Evolutionary conservation across 179 eudicot species (phyloP).

Genomic region (Silene noctiflora): DNA sequence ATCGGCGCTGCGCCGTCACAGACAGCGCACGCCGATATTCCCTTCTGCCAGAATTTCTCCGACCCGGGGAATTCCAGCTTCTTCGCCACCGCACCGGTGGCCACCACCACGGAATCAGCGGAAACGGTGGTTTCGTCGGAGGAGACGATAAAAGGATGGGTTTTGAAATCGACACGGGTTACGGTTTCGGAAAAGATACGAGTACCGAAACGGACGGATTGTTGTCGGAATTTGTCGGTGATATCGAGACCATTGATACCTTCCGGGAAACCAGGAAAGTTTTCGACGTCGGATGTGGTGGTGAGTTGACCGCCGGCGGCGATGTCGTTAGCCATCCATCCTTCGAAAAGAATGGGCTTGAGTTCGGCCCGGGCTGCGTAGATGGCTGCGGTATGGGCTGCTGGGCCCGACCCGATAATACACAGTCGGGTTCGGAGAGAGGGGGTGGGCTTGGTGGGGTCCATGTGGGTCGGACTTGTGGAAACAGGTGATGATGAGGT

Average conservation of each 20-base stretch:
- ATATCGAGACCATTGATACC: slow-evolving; percentile 61
- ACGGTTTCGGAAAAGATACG: slow-evolving; percentile 70
- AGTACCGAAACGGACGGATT: slow-evolving; percentile 64
- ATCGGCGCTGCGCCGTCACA: slow-evolving; percentile 97
- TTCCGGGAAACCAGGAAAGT: slow-evolving; percentile 88
- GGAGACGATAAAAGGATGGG: slow-evolving; percentile 49
- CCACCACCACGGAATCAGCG: slow-evolving; percentile 65
- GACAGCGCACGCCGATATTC: slow-evolving; percentile 95
- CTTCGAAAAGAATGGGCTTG: slow-evolving; percentile 80
- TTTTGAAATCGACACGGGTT: slow-evolving; percentile 45
- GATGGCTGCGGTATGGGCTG: slow-evolving; percentile 94
- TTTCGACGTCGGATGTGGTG: slow-evolving; percentile 93
- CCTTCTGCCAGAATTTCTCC: slow-evolving; percentile 64
- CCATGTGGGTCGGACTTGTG: slow-evolving; percentile 9
- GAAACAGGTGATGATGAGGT: too few species aligned
- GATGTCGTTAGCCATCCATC: slow-evolving; percentile 94
- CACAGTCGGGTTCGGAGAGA: slow-evolving; percentile 54
- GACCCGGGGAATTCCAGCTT: slow-evolving; percentile 33
- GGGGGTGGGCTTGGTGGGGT: slow-evolving; percentile 8
- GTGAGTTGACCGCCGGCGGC: slow-evolving; percentile 99
- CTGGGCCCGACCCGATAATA: slow-evolving; percentile 93
- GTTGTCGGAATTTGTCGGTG: slow-evolving; percentile 56
- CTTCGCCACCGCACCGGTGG: slow-evolving; percentile 47
- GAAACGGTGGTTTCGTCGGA: slow-evolving; percentile 39
- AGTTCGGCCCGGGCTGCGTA: slow-evolving; percentile 92